Evolutionary conservation across 768 basidiomycete species (phyloP).

Genomic region (Russula emetica): DNA sequence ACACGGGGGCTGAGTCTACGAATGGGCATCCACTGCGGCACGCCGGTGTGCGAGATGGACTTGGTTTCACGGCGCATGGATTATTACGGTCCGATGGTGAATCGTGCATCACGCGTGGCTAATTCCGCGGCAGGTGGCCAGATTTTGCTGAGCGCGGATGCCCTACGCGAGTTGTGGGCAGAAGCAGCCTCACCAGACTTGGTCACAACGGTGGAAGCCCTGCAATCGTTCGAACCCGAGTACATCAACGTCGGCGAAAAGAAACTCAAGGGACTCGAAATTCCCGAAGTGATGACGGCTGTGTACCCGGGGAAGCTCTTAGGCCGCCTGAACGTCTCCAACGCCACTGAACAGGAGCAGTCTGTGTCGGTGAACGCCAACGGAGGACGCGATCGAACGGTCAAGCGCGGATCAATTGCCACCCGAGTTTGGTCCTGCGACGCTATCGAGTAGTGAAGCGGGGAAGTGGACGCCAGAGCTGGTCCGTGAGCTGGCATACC

Average conservation of each 20-base stretch:
- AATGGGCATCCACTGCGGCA: conserved; percentile 96
- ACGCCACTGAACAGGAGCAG: conserved; percentile 12
- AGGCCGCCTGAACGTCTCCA: conserved; percentile 48
- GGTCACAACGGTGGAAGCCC: conserved; percentile 57
- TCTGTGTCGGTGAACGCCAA: conserved; percentile 1
- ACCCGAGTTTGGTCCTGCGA: conserved; percentile 39
- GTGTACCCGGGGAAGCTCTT: conserved; percentile 75
- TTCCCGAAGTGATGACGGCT: conserved; percentile 80
- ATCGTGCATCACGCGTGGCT: conserved; percentile 82
- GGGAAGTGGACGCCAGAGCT: conserved; percentile 58
- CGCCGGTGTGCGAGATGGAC: conserved; percentile 86
- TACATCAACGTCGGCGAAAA: conserved; percentile 81
- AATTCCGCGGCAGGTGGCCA: conserved; percentile 86
- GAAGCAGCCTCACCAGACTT: conserved; percentile 48
- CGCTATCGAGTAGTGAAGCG: not conserved
- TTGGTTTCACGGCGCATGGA: conserved; percentile 86
- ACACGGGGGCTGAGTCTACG: conserved; percentile 89
- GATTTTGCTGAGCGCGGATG: conserved; percentile 86
- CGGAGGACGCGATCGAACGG: conserved; percentile 33
- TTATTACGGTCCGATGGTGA: conserved; percentile 95
- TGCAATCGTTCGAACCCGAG: conserved; percentile 64
- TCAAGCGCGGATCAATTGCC: conserved; percentile 40
- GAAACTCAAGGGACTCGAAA: conserved; percentile 91
- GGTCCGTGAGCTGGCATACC: conserved; percentile 63
- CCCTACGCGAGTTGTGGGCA: conserved; percentile 70